Evolutionary conservation across 139 green algal species (phyloP).

Genomic region (Tetradesmus lagerheimii): DNA sequence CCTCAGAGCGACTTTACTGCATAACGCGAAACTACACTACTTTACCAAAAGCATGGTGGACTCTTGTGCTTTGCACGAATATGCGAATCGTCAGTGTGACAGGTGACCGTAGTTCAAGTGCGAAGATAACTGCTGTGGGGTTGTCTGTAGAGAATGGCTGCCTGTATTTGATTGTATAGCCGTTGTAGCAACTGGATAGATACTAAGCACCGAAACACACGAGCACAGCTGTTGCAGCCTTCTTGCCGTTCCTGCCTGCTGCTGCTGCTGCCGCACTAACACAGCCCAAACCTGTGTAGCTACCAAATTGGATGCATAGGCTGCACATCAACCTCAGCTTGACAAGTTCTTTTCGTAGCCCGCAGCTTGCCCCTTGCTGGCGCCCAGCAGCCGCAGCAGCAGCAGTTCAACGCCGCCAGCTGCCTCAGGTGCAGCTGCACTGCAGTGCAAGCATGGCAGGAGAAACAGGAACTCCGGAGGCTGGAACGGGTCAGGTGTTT

Average conservation of each 20-base stretch:
- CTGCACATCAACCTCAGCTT: not conserved
- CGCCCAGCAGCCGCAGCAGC: slow-evolving; percentile 21
- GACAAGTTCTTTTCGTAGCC: not conserved
- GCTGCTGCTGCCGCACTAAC: not conserved
- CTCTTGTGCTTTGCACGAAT: not conserved
- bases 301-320: not conserved
- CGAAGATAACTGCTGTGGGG: not conserved
- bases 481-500: slow-evolving; percentile 24
- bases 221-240: not conserved
- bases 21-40: too few relatives aligned
- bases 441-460: slow-evolving; percentile 6
- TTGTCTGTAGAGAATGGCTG: too few relatives aligned
- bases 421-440: not conserved
- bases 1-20: too few relatives aligned
- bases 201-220: not conserved
- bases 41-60: too few relatives aligned
- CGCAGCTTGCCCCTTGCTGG: not conserved
- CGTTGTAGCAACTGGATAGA: too few relatives aligned
- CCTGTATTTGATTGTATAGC: too few relatives aligned
- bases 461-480: not conserved
- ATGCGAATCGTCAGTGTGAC: not conserved
- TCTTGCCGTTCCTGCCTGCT: not conserved
- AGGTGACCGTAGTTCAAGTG: not conserved
- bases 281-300: not conserved
- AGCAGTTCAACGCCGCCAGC: not conserved